Percentiles rank a stretch among this genome's conserved stretches.
Evolutionary conservation across 495 filamentous ascomycete genomes (phyloP).

Genomic region (Podospora australis): DNA sequence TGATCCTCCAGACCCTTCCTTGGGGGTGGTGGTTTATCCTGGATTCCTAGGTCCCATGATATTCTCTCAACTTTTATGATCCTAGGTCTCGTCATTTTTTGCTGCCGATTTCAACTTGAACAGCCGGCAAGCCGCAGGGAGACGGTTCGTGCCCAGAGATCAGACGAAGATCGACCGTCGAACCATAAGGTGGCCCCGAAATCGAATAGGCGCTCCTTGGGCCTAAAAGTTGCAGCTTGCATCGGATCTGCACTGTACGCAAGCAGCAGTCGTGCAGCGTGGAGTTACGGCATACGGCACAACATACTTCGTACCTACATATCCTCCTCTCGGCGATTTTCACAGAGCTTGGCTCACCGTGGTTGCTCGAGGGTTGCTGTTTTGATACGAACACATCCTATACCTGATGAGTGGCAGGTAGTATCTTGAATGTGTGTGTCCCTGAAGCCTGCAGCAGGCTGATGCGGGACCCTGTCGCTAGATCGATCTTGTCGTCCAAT

Average conservation of each 20-base stretch:
- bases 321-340: neutral
- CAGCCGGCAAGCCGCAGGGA: neutral
- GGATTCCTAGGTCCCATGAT: neutral
- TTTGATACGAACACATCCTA: neutral
- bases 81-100: neutral
- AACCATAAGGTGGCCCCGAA: neutral
- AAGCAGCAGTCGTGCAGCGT: no score
- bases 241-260: neutral
- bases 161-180: conserved; percentile 1
- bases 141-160: neutral
- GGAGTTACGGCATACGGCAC: no score
- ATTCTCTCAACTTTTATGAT: no score
- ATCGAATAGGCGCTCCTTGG: neutral
- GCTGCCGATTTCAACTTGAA: neutral
- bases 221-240: neutral
- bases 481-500: conserved; percentile 12
- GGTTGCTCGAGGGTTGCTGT: neutral
- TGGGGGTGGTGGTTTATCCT: conserved; percentile 4
- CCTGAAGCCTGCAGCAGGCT: conserved; percentile 19
- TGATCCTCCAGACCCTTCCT: no score
- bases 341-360: neutral
- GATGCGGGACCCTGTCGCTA: conserved; percentile 12
- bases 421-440: conserved; percentile 6
- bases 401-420: neutral
- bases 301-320: no score